Evolutionary conservation across 352 stramenopile genomes (phyloP).

Genomic region (Phytophthora ramorum): DNA sequence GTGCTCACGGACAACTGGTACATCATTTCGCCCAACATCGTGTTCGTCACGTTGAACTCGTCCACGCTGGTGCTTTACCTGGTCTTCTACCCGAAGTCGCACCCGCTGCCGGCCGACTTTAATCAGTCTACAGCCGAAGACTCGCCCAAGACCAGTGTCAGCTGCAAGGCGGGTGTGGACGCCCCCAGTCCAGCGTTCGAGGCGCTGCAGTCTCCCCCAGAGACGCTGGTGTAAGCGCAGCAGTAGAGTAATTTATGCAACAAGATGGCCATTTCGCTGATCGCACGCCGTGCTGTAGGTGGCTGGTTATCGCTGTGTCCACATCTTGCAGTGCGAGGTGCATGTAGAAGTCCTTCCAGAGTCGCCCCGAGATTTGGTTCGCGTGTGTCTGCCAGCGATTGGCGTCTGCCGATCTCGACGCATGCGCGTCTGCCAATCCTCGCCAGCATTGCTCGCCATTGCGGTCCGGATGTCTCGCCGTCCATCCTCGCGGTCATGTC

Average conservation of each 20-base stretch:
- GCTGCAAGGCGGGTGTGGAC: conserved; percentile 1
- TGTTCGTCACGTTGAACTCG: conserved; percentile 25
- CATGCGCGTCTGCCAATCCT: neutral
- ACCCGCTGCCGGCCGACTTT: conserved; percentile 16
- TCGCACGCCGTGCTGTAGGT: neutral
- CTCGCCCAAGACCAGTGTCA: conserved; percentile 7
- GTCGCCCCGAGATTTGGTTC: conserved; percentile 2
- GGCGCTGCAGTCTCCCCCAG: conserved; percentile 7
- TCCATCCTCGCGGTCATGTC: neutral
- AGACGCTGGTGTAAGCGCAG: conserved; percentile 14
- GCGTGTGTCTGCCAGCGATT: conserved; percentile 2
- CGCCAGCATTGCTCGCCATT: neutral
- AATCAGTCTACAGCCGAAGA: neutral
- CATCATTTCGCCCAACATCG: conserved; percentile 30
- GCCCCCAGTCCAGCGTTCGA: conserved; percentile 8
- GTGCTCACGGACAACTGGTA: conserved; percentile 30
- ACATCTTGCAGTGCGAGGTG: no score
- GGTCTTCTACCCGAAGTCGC: conserved; percentile 26
- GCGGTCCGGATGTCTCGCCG: neutral
- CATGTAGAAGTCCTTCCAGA: neutral
- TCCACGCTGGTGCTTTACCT: conserved; percentile 32
- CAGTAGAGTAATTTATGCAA: conserved; percentile 1
- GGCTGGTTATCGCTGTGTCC: no score
- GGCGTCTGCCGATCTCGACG: neutral
- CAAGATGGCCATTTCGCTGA: neutral